phyloP scores from a whole-genome alignment of 257 asterid species.

The Anisodus tanguticus region DNA sequence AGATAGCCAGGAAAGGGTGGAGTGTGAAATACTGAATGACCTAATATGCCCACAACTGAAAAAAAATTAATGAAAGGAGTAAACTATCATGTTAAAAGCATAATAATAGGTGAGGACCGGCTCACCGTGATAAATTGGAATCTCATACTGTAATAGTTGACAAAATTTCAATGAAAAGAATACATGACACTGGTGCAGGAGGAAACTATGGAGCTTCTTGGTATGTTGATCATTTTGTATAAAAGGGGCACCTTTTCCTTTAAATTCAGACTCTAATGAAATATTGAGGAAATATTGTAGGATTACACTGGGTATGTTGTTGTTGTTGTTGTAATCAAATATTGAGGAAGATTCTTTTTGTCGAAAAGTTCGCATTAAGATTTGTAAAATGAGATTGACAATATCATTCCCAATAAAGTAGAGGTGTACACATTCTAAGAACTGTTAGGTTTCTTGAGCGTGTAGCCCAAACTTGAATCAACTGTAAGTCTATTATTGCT shows the following conservation, averaged over 20 bases:
- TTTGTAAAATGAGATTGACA: constrained; percentile 1
- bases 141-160: neutral
- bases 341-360: neutral
- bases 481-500: constrained; percentile 11
- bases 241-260: neutral
- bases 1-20: neutral
- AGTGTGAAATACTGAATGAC: neutral
- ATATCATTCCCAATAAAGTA: neutral
- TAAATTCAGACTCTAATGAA: neutral
- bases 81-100: neutral
- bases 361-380: neutral
- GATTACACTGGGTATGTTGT: no score
- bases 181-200: neutral
- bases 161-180: neutral
- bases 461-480: neutral
- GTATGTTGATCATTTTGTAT: neutral
- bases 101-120: neutral
- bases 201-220: neutral
- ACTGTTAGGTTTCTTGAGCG: neutral
- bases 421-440: neutral
- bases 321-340: neutral
- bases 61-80: neutral
- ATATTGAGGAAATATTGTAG: neutral
- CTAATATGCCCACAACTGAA: neutral
- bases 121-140: neutral